phyloP scores from a whole-genome alignment of 768 basidiomycete species.

The Austroboletus eburneus region DNA sequence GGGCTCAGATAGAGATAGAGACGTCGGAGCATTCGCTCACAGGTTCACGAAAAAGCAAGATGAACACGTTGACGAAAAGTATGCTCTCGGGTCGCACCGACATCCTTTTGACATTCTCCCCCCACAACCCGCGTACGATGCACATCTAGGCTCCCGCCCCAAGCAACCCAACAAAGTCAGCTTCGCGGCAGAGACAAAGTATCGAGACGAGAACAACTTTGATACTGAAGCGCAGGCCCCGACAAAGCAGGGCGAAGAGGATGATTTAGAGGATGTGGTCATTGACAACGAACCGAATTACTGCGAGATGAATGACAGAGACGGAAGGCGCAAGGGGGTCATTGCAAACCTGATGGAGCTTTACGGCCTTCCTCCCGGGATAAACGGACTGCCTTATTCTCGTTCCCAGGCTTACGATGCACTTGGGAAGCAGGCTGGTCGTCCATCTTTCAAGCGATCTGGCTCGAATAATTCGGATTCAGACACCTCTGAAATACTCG shows the following conservation, averaged over 20 bases:
- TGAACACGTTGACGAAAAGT: constrained; percentile 35
- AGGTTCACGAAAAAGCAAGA: constrained; percentile 12
- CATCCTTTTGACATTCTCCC: constrained; percentile 61
- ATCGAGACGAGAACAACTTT: constrained; percentile 14
- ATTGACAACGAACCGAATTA: constrained; percentile 11
- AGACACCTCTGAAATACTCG: constrained; percentile 49
- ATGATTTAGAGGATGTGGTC: constrained; percentile 18
- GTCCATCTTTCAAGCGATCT: constrained; percentile 25
- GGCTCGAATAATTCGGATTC: constrained; percentile 44
- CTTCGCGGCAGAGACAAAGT: constrained; percentile 31
- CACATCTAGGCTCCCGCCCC: constrained; percentile 7
- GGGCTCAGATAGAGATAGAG: constrained; percentile 20
- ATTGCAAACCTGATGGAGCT: constrained; percentile 30
- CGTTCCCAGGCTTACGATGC: constrained; percentile 20
- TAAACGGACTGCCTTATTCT: constrained; percentile 22
- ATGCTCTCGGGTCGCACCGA: constrained; percentile 50
- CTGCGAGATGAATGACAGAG: constrained; percentile 19
- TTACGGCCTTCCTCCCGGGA: constrained; percentile 23
- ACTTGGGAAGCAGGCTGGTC: constrained; percentile 7
- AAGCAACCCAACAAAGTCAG: constrained; percentile 34
- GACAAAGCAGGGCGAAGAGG: constrained; percentile 3
- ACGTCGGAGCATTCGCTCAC: constrained; percentile 14
- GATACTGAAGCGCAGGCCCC: constrained; percentile 24
- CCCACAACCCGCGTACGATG: constrained; percentile 41
- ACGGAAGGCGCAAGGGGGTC: constrained; percentile 24